These are phyloP conservation scores for Penicillium canescens DNA, from an alignment of 495 filamentous ascomycete species.

Conservation along the genomic window DNA sequence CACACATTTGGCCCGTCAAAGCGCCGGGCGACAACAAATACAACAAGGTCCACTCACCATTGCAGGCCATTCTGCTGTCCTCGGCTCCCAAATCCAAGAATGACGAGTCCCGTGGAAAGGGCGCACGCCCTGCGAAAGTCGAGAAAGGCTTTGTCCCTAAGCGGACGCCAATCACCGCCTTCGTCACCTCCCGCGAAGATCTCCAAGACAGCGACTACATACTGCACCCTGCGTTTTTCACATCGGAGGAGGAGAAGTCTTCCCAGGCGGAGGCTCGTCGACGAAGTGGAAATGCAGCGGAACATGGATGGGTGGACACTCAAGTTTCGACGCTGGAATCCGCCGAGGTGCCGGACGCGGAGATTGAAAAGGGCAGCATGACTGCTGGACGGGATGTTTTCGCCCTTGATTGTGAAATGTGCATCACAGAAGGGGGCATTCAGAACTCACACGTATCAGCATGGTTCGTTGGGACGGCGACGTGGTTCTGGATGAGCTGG, in stretches of 20 bases:
- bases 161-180: constrained; percentile 75
- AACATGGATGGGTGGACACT: constrained; percentile 83
- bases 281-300: constrained; percentile 39
- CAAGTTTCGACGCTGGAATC: constrained; percentile 63
- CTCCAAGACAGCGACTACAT: constrained; percentile 80
- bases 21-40: constrained; percentile 82
- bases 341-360: constrained; percentile 62
- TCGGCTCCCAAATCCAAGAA: constrained; percentile 64
- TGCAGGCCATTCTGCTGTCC: constrained; percentile 75
- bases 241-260: constrained; percentile 38
- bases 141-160: constrained; percentile 63
- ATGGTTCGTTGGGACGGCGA: constrained; percentile 83
- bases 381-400: constrained; percentile 81
- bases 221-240: constrained; percentile 70
- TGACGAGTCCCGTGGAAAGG: constrained; percentile 48
- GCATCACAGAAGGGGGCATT: constrained; percentile 73
- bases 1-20: constrained; percentile 84
- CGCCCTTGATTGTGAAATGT: constrained; percentile 96
- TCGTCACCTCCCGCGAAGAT: constrained; percentile 68
- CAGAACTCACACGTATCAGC: constrained; percentile 84
- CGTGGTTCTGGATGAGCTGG: constrained; percentile 81
- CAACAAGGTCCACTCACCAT: constrained; percentile 77
- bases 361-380: constrained; percentile 77
- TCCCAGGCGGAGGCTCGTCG: constrained; percentile 48
- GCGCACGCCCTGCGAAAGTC: constrained; percentile 55